phyloP scores from a whole-genome alignment of 225 moss, liverwort and hornwort species.

The Polytrichum commune region DNA sequence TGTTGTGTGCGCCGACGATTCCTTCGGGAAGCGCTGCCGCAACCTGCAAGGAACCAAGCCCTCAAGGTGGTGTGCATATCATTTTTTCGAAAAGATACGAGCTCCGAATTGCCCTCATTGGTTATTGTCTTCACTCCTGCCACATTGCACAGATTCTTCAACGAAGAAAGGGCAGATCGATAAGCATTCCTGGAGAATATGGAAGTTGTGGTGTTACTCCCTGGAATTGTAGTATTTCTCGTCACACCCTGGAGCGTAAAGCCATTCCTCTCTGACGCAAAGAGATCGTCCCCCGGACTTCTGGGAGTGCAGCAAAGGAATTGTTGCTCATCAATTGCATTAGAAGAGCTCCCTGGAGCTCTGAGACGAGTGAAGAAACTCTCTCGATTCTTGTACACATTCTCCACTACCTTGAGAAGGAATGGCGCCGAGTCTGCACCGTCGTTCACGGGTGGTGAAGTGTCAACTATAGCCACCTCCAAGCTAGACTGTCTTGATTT shows the following conservation, averaged over 20 bases:
- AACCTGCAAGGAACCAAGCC: constrained; percentile 16
- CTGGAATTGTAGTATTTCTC: not conserved
- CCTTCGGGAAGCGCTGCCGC: constrained; percentile 8
- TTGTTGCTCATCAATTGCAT: constrained; percentile 3
- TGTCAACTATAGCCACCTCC: no score
- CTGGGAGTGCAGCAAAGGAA: constrained; percentile 5
- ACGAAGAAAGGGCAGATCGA: constrained; percentile 14
- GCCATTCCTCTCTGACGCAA: constrained; percentile 4
- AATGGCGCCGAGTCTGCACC: not conserved
- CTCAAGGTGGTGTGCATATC: not conserved
- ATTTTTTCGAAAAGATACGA: not conserved
- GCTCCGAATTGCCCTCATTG: not conserved
- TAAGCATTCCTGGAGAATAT: constrained; percentile 11
- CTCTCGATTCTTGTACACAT: constrained; percentile 15
- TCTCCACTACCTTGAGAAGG: constrained; percentile 17
- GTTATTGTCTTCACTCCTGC: not conserved
- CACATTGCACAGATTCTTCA: constrained; percentile 16
- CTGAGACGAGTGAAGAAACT: constrained; percentile 6
- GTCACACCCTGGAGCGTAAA: constrained; percentile 11
- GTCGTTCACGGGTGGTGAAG: not conserved
- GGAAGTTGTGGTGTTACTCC: not conserved
- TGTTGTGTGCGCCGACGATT: constrained; percentile 1
- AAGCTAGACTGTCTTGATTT: not conserved
- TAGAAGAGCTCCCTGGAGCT: not conserved
- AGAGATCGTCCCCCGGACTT: not conserved